Base-by-base conservation (phyloP, 2,329 filamentous ascomycete species). In the Coleophoma cylindrospora region DNA sequence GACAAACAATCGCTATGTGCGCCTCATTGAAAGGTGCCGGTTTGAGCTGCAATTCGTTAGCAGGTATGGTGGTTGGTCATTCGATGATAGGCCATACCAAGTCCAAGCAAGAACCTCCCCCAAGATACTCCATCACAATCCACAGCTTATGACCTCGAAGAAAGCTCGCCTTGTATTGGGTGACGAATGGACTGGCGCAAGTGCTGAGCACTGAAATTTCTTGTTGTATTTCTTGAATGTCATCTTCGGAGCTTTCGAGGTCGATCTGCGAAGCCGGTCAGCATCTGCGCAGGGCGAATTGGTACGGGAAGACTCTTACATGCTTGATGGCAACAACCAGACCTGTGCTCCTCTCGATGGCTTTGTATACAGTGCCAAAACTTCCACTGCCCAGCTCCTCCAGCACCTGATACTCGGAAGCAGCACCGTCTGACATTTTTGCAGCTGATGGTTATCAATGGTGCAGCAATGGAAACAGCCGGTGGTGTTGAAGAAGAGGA, bases 101-200 rank as follows among this genome's bases (percentile, higher is more conserved):
- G 68, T 99, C 94, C 57, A 96, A 77, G 67, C 94, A 96, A 15
- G 94, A 97, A 38, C 94, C 94, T 56, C 94, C 94, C 6, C 94
- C 94, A 11, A 99, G 75, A 65, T 87, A 99, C 70, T 99, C 94
- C 94, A 99, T 99, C 51, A 97, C 90, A 65, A 99, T 99, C 94
- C 94, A 99, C 75, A 99, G 74, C 72, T 97, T 99, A 67, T 91
- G 88, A 22, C 94, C 94, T 60, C 89, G 84, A n/a, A 97, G 80
- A 68, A 97, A 99, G 65, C 91, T 96, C 19, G 89, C 88, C 68
- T 91, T 95, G 77, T 99, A 99, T 66, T 95, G 89, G 14, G 94
- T 97, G 59, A 99, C 91, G 68, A 87, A 95, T 44, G 88, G 87
- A 66, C 91, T 96, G 59, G 88, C 87, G 74, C 94, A 99, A 48